phyloP scores from a whole-genome alignment of 768 basidiomycete species.

The Jaapia argillacea region DNA sequence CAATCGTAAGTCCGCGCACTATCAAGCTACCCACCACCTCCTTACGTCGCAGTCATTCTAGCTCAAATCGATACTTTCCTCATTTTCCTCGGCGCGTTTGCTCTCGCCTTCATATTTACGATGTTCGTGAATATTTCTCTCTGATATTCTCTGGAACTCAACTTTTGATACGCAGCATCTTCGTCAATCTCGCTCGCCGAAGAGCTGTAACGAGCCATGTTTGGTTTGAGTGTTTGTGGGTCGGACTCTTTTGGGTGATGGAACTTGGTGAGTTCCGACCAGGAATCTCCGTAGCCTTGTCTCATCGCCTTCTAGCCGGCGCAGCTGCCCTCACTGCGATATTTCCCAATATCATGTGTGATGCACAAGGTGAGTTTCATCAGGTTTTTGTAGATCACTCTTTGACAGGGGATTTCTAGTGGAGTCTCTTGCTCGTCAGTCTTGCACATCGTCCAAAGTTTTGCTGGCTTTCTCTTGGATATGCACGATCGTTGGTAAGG shows the following conservation, averaged over 20 bases:
- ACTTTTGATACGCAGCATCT: constrained; percentile 28
- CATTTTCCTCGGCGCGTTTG: constrained; percentile 46
- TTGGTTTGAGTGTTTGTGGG: constrained; percentile 65
- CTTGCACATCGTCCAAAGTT: constrained; percentile 44
- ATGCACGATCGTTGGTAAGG: constrained; percentile 30
- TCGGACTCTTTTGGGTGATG: constrained; percentile 44
- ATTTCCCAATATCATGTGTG: constrained; percentile 26
- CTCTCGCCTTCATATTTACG: constrained; percentile 46
- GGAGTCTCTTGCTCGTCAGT: neutral
- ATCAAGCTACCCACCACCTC: neutral
- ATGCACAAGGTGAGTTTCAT: constrained; percentile 13
- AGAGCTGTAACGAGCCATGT: constrained; percentile 46
- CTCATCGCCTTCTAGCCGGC: constrained; percentile 30
- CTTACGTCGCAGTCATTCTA: constrained; percentile 8
- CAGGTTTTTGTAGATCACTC: neutral
- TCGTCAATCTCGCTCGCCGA: constrained; percentile 44
- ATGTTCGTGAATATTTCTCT: constrained; percentile 32
- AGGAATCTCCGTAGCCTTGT: constrained; percentile 1
- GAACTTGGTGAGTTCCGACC: constrained; percentile 39
- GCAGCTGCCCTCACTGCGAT: constrained; percentile 38
- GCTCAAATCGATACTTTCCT: constrained; percentile 49
- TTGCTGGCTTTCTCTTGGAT: constrained; percentile 56
- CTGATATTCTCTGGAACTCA: neutral
- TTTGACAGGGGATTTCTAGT: constrained; percentile 1
- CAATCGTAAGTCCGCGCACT: constrained; percentile 26